phyloP scores from a whole-genome alignment of 176 grass and related monocot species.

The Poa annua region DNA sequence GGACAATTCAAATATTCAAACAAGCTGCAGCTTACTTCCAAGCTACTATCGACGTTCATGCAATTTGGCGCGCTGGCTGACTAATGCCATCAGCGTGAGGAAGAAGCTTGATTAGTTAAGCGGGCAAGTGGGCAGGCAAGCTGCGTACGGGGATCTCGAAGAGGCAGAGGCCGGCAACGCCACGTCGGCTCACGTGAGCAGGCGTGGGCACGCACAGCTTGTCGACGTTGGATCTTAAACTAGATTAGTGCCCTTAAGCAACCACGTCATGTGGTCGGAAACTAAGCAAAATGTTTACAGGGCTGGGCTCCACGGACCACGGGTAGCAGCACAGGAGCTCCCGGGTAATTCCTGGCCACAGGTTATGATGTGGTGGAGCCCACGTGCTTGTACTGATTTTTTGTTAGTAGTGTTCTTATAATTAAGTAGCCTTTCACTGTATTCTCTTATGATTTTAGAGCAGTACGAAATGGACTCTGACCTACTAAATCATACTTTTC shows the following conservation, averaged over 20 bases:
- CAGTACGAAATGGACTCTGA: too few species aligned
- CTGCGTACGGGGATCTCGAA: background rate
- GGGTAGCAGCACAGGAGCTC: background rate
- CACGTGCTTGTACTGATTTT: background rate
- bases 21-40: background rate
- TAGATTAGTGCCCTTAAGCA: background rate
- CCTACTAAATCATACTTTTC: too few species aligned
- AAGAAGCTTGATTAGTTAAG: background rate
- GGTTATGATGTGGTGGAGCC: background rate
- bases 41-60: background rate
- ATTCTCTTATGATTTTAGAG: too few species aligned
- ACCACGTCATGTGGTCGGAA: background rate
- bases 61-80: background rate
- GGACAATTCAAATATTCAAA: constrained; percentile 3
- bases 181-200: constrained; percentile 46
- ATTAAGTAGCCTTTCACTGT: too few species aligned
- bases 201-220: background rate
- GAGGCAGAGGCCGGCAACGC: background rate
- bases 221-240: background rate
- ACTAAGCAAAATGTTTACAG: background rate
- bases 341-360: background rate
- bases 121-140: background rate
- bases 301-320: background rate
- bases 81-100: too few species aligned
- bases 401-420: too few species aligned